Percentiles rank a stretch among this genome's conserved stretches.
These are phyloP conservation scores for Russula compacta DNA, from an alignment of 768 basidiomycete genomes.

Conservation along the genomic window DNA sequence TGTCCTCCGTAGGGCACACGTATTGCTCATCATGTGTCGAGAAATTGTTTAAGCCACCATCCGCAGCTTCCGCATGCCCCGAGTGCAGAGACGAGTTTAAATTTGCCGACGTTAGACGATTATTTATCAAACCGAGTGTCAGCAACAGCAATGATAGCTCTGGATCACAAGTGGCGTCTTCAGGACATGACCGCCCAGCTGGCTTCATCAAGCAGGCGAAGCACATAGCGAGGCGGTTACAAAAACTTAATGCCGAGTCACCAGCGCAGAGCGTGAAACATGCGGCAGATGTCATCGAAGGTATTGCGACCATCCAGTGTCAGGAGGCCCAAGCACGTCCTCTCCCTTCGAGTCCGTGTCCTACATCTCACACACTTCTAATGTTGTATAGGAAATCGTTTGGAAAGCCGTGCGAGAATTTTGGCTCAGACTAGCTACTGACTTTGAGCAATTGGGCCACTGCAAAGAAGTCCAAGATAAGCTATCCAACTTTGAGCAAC, in stretches of 20 bases:
- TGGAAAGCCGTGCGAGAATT: constrained; percentile 14
- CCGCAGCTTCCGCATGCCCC: not conserved
- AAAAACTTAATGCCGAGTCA: not conserved
- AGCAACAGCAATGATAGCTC: not conserved
- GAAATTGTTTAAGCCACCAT: not conserved
- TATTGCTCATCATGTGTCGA: constrained; percentile 11
- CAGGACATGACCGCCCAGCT: not conserved
- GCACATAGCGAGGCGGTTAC: constrained; percentile 3
- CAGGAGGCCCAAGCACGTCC: constrained; percentile 5
- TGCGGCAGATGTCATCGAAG: constrained; percentile 7
- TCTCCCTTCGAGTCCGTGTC: not conserved
- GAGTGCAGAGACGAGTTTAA: constrained; percentile 8
- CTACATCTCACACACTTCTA: not conserved
- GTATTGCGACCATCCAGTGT: constrained; percentile 5
- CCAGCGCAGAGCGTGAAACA: not conserved
- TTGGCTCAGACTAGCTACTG: not conserved
- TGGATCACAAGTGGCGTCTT: not conserved
- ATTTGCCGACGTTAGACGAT: not conserved
- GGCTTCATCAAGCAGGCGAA: constrained; percentile 10
- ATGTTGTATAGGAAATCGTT: constrained; percentile 3
- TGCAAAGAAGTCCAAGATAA: not conserved
- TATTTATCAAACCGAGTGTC: not conserved
- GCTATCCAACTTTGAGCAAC: not conserved
- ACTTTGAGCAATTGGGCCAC: not conserved
- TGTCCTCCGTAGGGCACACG: not conserved